Base-by-base conservation (phyloP, 2,329 filamentous ascomycete genomes). In the Myotisia sp. region DNA sequence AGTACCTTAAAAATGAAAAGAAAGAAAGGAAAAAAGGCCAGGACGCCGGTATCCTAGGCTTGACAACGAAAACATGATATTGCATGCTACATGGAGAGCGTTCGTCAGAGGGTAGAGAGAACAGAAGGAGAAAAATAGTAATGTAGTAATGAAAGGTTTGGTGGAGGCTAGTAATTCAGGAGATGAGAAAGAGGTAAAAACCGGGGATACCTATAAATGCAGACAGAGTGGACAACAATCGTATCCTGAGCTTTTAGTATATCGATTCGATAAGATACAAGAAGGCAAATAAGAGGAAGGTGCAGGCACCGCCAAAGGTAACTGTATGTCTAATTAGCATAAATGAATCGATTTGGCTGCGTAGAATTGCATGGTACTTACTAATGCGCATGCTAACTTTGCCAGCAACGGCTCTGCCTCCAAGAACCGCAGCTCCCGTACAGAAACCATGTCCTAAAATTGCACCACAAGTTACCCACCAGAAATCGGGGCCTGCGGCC, bases 401-500 rank as follows among this genome's bases (percentile, higher is more conserved):
- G 20, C 90, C 90, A 26, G 90, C 90, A 56, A 98, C 82, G 33
- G 90, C 87, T 48, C 84, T 71, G 7, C 90, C 90, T 27, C 90
- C 90, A 40, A 98, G 69, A 24, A 98, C 90, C 26, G 90, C 90
- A 14, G 84, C 77, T 29, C 81, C 79, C 5, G 90, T 95, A 63
- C 90, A 98, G 44, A 87, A 73, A 29, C 74, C 79, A 57, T 98
- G 90, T 6, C 90, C 90, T 29, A 73, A 67, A 22, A 90, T 73
- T 1, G 90, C 87, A 38, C 90, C 90, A 29, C 85, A 67, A 3
- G 85, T 94, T 22, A 98, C 90, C 81, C 85, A 94, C 87, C 87
- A 95, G 58, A 95, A 98, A 55, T 98, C 90, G 57, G 92, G 83
- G 13, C 90, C 90, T 21, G 90, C 87, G 32, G 90, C 90, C 90